A percentile compares a stretch with the other conserved stretches of the same genome.
Conservation (phyloP, 768 basidiomycete genomes). For the Mycena chlorophos region DNA sequence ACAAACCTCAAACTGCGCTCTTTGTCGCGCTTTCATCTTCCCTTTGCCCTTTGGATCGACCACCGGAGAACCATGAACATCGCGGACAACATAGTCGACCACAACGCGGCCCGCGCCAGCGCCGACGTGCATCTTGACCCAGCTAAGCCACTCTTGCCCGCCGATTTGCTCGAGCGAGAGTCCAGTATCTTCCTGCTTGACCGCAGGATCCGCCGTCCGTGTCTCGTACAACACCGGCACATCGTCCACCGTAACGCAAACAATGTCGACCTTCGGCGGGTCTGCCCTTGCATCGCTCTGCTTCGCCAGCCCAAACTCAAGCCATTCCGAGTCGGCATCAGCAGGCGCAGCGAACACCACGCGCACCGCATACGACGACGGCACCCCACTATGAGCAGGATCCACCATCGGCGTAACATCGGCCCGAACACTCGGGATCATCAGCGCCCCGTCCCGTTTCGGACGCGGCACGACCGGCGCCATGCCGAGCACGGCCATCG, state of each 20-base stretch:
- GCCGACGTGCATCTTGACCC: constrained; percentile 63
- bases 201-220: constrained; percentile 29
- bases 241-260: constrained; percentile 63
- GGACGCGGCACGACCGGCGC: constrained; percentile 25
- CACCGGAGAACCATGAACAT: constrained; percentile 19
- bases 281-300: constrained; percentile 21
- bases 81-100: constrained; percentile 67
- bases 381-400: constrained; percentile 23
- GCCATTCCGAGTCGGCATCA: constrained; percentile 64
- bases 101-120: constrained; percentile 52
- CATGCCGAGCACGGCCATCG: constrained; percentile 18
- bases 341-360: constrained; percentile 56
- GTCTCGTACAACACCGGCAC: constrained; percentile 63
- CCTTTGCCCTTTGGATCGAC: constrained; percentile 27
- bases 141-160: constrained; percentile 61
- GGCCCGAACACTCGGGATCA: constrained; percentile 60
- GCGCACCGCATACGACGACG: constrained; percentile 60
- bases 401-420: constrained; percentile 52
- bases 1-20: constrained; percentile 45
- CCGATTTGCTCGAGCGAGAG: constrained; percentile 54
- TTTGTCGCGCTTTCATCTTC: constrained; percentile 38
- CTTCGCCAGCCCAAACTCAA: constrained; percentile 73
- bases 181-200: constrained; percentile 37
- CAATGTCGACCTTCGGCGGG: constrained; percentile 52
- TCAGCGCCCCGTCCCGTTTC: constrained; percentile 54